phyloP scores from a whole-genome alignment of 352 stramenopile species.

The Blastocystis sp. region DNA sequence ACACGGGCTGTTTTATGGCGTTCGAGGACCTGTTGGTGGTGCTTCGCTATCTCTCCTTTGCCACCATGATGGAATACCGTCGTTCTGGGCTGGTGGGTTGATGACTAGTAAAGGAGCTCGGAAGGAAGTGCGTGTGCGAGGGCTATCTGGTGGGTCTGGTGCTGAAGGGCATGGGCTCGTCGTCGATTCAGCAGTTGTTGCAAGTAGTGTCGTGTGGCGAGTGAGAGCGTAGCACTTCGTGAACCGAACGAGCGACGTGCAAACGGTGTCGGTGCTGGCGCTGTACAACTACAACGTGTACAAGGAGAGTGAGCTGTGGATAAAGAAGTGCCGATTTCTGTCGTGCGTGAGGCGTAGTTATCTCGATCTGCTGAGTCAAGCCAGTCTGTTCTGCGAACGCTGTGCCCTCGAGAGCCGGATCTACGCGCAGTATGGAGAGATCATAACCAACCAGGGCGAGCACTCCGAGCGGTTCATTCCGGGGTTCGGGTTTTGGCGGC shows the following conservation, averaged over 20 bases:
- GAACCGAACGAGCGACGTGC: slow-evolving; percentile 40
- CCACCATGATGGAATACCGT: slow-evolving; percentile 25
- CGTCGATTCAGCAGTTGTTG: not conserved
- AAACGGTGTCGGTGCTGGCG: slow-evolving; percentile 10
- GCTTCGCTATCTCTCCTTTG: slow-evolving; percentile 27
- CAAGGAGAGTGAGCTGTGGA: not conserved
- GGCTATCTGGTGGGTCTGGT: slow-evolving; percentile 9
- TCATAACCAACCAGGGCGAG: not conserved
- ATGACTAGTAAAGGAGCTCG: slow-evolving; percentile 1
- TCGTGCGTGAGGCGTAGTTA: slow-evolving; percentile 6
- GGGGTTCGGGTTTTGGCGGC: not conserved
- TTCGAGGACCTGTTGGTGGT: slow-evolving; percentile 8
- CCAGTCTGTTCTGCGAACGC: slow-evolving; percentile 10
- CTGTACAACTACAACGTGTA: not conserved
- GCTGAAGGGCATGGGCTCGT: not conserved
- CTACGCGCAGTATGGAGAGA: slow-evolving; percentile 1
- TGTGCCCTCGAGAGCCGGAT: slow-evolving; percentile 14
- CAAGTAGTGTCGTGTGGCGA: not conserved
- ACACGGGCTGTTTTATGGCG: not conserved
- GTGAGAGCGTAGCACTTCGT: slow-evolving; percentile 10
- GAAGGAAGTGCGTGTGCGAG: not conserved
- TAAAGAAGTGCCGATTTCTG: not conserved
- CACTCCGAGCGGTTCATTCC: slow-evolving; percentile 12
- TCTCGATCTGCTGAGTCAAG: slow-evolving; percentile 3
- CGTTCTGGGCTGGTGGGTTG: not conserved